Evolutionary conservation across 805 yeast species (phyloP), one percentile per base, ranked within the genome.

Genomic region (Wickerhamiella cacticola): DNA sequence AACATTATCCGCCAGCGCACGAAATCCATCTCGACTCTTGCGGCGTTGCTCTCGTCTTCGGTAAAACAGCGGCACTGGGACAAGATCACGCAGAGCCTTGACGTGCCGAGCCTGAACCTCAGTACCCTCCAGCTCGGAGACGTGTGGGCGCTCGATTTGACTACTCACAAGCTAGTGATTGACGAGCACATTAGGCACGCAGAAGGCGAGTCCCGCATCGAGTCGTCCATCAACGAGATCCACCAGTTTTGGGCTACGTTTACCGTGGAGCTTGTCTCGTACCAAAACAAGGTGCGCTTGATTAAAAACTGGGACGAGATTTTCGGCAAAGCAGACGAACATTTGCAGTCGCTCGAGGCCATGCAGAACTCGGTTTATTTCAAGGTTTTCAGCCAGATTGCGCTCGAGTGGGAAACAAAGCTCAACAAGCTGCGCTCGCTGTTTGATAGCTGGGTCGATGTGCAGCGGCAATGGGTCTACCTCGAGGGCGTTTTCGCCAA

Each of bases 401-500:
- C 79, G 0, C 49, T 59, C 6, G 68, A 65, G 1, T 69, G 85
- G 68, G 87, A 80, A 52, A 66, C 65, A 0, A 73, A 69, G 48
- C 58, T 89, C n/a, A 73, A 71, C 41, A 55, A 59, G 0, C 55
- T 85, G 1, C 71, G 70, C 38, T 64, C 67, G 1, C 58, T 83
- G 1, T 67, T 83, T 28, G 84, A 79, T 52, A 57, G 63, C 0
- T 87, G 95, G 94, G 71, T 82, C 23, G 95, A 85, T 28, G 82
- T 79, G 1, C 97, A 89, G 61, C 68, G 80, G n/a, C 84, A 80
- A 56, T 88, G 95, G 94, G 75, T 84, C 1, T 86, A 89, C 59
- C 67, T 88, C 19, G 80, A 77, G 53, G 95, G 95, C 1, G 76
- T 86, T 0, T 81, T 89, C 57, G 65, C 70, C 0, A 74, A 72